Conservation (phyloP, 257 asterid genomes). For the Fraxinus cuspidata region DNA sequence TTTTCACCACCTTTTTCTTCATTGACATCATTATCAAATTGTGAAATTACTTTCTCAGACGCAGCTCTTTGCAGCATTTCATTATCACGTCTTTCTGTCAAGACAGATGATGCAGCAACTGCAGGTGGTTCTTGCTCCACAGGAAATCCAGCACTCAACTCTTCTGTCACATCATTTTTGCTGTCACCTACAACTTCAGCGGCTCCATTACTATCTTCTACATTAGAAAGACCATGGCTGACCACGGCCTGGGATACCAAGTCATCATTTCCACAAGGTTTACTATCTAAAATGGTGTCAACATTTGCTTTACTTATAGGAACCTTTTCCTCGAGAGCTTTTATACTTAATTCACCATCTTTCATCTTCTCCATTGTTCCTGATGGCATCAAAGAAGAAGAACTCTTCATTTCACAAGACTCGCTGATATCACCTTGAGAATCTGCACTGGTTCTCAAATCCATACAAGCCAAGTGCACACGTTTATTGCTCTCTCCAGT, state of each 20-base stretch:
- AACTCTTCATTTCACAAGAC: conserved; percentile 25
- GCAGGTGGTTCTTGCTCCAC: conserved; percentile 22
- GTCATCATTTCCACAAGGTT: conserved; percentile 12
- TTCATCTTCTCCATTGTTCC: conserved; percentile 25
- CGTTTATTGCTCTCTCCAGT: conserved; percentile 23
- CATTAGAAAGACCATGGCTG: conserved; percentile 7
- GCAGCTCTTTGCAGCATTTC: conserved; percentile 26
- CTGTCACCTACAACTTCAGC: conserved; percentile 27
- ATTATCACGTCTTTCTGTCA: conserved; percentile 25
- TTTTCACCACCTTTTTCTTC: conserved; percentile 24
- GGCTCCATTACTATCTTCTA: conserved; percentile 20
- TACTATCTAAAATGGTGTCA: conserved; percentile 23
- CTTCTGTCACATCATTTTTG: conserved; percentile 26
- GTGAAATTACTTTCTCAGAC: conserved; percentile 14
- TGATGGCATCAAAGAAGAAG: conserved; percentile 17
- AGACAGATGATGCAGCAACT: conserved; percentile 20
- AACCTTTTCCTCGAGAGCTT: conserved; percentile 26
- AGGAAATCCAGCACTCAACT: conserved; percentile 9
- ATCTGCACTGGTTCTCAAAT: conserved; percentile 27
- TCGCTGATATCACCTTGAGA: conserved; percentile 23
- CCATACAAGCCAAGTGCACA: conserved; percentile 22
- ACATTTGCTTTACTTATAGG: conserved; percentile 8
- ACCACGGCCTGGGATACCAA: conserved; percentile 15
- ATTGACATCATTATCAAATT: conserved; percentile 20
- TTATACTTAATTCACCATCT: conserved; percentile 30